Evolutionary conservation across 495 filamentous ascomycete genomes (phyloP).

Genomic region (Saxophila tyrrhenica): DNA sequence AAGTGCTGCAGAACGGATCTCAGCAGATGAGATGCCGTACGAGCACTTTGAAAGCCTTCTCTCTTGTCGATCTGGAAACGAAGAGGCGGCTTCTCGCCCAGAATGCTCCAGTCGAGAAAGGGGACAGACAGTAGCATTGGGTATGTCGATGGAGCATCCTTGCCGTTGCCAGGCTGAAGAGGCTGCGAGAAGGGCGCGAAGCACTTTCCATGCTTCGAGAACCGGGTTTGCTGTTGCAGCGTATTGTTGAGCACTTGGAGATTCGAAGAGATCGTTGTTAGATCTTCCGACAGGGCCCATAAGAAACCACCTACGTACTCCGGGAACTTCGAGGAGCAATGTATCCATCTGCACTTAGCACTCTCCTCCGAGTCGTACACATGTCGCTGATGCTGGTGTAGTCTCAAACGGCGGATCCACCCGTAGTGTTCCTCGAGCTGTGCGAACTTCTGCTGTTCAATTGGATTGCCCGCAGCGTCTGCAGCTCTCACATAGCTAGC

Average conservation of each 20-base stretch:
- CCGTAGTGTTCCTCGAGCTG: conserved; percentile 26
- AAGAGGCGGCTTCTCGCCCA: conserved; percentile 25
- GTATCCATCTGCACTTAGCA: conserved; percentile 30
- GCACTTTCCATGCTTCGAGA: conserved; percentile 32
- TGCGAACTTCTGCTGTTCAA: conserved; percentile 25
- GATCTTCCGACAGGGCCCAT: conserved; percentile 10
- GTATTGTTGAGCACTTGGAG: conserved; percentile 6
- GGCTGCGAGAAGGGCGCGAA: conserved; percentile 30
- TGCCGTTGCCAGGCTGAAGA: conserved; percentile 6
- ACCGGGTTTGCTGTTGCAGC: conserved; percentile 28
- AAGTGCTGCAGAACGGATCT: conserved; percentile 31
- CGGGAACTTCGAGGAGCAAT: conserved; percentile 30
- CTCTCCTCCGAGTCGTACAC: conserved; percentile 17
- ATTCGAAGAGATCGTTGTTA: background rate
- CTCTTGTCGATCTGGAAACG: conserved; percentile 30
- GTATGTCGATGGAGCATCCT: background rate
- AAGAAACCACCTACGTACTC: conserved; percentile 28
- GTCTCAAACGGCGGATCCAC: conserved; percentile 29
- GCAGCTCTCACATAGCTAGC: conserved; percentile 6
- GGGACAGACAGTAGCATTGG: conserved; percentile 30
- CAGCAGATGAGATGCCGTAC: conserved; percentile 24
- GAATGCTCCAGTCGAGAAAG: conserved; percentile 30
- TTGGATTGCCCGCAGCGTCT: conserved; percentile 16
- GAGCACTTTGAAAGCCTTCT: conserved; percentile 29
- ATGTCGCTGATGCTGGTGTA: conserved; percentile 17